Base-by-base conservation (phyloP, 768 basidiomycete genomes). In the Termitomyces sp. region DNA sequence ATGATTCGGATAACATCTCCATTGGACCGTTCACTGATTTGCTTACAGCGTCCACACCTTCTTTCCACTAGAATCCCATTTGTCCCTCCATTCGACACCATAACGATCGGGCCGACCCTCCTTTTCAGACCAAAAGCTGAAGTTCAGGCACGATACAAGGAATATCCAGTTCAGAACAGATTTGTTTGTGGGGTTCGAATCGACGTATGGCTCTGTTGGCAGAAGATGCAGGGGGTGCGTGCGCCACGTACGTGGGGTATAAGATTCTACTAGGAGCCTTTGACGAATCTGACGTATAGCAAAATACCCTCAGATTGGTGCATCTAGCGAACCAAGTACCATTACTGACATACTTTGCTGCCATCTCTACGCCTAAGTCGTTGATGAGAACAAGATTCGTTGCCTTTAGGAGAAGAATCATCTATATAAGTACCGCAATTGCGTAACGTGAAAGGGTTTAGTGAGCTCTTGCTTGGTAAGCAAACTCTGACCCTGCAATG, bases 111-210 rank as follows among this genome's bases (percentile, higher is more conserved):
- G 60, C 5, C 60, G 68, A 0, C 83, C 81, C 57, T 86, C 83
- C 39, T 70, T 76, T 64, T 86, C 84, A 0, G 88, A 92, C 94
- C 94, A 95, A 68, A 91, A 96, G 63, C 81, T 89, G 69, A 91
- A 96, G 68, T 93, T 96, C 48, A 92, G 79, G 15, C 86, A 80
- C 2, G 88, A 93, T 39, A 95, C 85, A 56, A 91, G 80, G 70
- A 95, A 94, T 55, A 95, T 86, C 92, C 92, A 95, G 70, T 94
- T 75, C 27, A 94, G 73, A 44, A 78, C 80, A 39, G 74, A 69
- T 64, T 73, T 80, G 36, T 83, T 88, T 55, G 75, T 68, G 7
- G 84, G 79, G 51, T 85, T 70, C 12, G 70, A 62, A 9, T 79
- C 65, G 56, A 77, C 70, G 68, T 84, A 84, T 0, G 84, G 83